Evolutionary conservation across 768 basidiomycete species (phyloP), one percentile per base, ranked within the genome.

Genomic region (Symmetrospora coprosmae): DNA sequence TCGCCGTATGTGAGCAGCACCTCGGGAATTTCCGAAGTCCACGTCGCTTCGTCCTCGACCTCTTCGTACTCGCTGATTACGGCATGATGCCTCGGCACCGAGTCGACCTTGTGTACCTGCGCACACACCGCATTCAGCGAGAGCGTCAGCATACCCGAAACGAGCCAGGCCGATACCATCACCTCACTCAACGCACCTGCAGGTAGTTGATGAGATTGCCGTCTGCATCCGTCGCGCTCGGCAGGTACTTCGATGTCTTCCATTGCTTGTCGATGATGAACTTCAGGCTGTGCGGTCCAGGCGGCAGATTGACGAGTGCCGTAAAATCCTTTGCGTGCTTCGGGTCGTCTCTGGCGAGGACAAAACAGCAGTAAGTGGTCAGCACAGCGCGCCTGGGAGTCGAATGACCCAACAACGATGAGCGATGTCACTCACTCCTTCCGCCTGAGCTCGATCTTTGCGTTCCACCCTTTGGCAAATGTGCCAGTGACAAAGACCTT

Each of bases 181-280:
- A n/a, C n/a, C n/a, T n/a, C n/a, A n/a, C n/a, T n/a, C n/a, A n/a
- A n/a, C 67, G 67, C 1, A 87, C 84, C 41, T 84, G 82, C 60
- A 97, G 82, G 71, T 92, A 96, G 74, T 97, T 97, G 52, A 92
- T 87, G 43, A 97, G 77, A 27, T 84, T 85, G 31, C 92, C 92
- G 52, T 76, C 75, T 68, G 89, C 86, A 70, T 96, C 90, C 70
- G 90, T 88, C 46, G 91, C 88, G 0, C 88, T 83, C 5, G 86
- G 85, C n/a, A 83, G 68, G 60, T 73, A 70, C 66, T 74, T 73
- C 13, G 75, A 75, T 52, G 75, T 80, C 63, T 84, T 80, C 82
- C 84, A 88, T 45, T 82, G 79, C 46, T 85, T 86, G 71, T 97
- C 92, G 62, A 97, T 86, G 65, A 96, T 80, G 77, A 94, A 97